Percentiles rank a stretch among this genome's conserved stretches.
These are phyloP conservation scores for Sarocladium kiliense DNA, from an alignment of 2,329 filamentous ascomycete genomes.

Conservation along the genomic window DNA sequence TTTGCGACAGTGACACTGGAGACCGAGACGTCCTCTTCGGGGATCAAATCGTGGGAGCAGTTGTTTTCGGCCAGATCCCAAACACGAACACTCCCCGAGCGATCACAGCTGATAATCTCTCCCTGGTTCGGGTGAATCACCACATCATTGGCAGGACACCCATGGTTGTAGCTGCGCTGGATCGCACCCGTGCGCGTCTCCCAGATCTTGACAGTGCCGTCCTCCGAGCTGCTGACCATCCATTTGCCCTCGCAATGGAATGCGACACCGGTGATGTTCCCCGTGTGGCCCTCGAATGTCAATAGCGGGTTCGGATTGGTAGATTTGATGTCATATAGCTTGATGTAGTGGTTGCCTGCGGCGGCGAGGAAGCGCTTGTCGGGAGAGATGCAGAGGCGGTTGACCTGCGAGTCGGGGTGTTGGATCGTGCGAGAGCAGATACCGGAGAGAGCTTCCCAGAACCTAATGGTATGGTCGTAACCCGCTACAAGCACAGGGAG, in stretches of 20 bases:
- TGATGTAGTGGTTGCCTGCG: constrained; percentile 75
- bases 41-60: constrained; percentile 92
- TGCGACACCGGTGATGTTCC: constrained; percentile 91
- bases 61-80: constrained; percentile 98
- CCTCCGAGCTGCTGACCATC: constrained; percentile 98
- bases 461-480: constrained; percentile 63
- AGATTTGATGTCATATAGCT: constrained; percentile 97
- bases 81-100: constrained; percentile 84
- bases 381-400: constrained; percentile 94
- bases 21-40: constrained; percentile 90
- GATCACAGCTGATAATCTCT: constrained; percentile 94
- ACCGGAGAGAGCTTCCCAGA: constrained; percentile 97
- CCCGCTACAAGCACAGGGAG: constrained; percentile 48
- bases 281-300: constrained; percentile 92
- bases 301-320: constrained; percentile 93
- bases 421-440: constrained; percentile 98
- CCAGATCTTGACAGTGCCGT: constrained; percentile 96
- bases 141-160: constrained; percentile 87
- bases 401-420: constrained; percentile 96
- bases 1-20: constrained; percentile 94
- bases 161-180: constrained; percentile 90
- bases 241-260: constrained; percentile 99
- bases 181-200: constrained; percentile 81
- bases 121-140: constrained; percentile 99
- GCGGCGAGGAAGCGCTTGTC: constrained; percentile 95